These are phyloP conservation scores for Tanacetum coccineum DNA, from an alignment of 129 eudicot genomes.

Conservation along the genomic window DNA sequence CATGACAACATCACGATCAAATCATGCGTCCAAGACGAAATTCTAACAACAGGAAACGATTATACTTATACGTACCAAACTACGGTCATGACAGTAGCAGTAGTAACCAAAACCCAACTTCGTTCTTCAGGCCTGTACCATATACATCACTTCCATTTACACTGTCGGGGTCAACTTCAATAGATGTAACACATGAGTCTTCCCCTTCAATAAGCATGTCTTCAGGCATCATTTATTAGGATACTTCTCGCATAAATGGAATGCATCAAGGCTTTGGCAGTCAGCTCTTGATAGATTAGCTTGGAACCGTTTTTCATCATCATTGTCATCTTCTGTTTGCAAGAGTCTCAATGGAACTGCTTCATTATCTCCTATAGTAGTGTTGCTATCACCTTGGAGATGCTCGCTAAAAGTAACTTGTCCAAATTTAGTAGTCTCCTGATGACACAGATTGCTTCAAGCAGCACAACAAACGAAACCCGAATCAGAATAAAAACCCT, in stretches of 20 bases:
- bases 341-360: conserved; percentile 38
- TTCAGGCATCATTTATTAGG: conserved; percentile 30
- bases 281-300: conserved; percentile 93
- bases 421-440: conserved; percentile 45
- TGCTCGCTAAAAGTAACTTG: conserved; percentile 26
- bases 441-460: conserved; percentile 35
- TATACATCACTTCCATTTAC: conserved; percentile 43
- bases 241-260: conserved; percentile 44
- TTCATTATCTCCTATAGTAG: conserved; percentile 37
- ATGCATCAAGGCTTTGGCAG: conserved; percentile 81
- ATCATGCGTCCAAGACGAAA: no score
- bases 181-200: conserved; percentile 25
- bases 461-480: no score
- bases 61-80: no score
- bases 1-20: no score
- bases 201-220: conserved; percentile 34
- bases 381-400: conserved; percentile 34
- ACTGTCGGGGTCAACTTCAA: conserved; percentile 29
- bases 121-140: conserved; percentile 86
- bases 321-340: conserved; percentile 77
- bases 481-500: no score
- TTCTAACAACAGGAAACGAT: no score
- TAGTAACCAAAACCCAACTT: no score
- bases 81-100: no score
- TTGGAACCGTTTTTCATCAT: conserved; percentile 89